A percentile compares a stretch with the other conserved stretches of the same genome.
Conservation (phyloP, 1,284 basidiomycete genomes). For the Sanghuangporus weigelae region DNA sequence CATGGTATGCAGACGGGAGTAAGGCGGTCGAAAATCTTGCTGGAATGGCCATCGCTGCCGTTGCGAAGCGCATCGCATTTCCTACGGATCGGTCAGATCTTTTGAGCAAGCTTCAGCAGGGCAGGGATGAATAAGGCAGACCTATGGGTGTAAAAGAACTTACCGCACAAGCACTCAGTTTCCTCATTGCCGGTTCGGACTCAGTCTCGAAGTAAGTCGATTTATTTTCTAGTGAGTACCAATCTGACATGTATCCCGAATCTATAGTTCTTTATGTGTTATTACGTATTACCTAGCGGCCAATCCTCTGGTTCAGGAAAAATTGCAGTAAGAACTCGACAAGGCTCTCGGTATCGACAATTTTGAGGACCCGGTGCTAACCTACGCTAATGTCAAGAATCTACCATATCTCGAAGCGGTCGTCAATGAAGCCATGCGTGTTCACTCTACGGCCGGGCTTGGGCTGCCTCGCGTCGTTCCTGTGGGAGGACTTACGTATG, state of each 20-base stretch:
- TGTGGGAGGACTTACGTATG: constrained; percentile 57
- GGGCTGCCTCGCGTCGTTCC: constrained; percentile 77
- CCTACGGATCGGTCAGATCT: constrained; percentile 14
- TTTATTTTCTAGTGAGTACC: not conserved
- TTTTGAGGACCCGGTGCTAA: constrained; percentile 39
- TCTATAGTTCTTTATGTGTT: constrained; percentile 69
- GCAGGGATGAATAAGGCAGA: constrained; percentile 41
- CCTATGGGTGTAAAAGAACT: constrained; percentile 41
- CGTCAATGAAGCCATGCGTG: constrained; percentile 77
- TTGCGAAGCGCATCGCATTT: constrained; percentile 13
- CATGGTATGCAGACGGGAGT: constrained; percentile 74
- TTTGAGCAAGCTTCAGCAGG: constrained; percentile 24
- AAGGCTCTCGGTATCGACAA: constrained; percentile 59
- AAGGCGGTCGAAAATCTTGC: constrained; percentile 31
- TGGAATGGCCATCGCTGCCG: constrained; percentile 75
- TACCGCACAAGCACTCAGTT: constrained; percentile 46
- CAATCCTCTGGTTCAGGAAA: constrained; percentile 60
- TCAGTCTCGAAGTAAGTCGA: constrained; percentile 77
- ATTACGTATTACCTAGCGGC: constrained; percentile 79
- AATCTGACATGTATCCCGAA: not conserved
- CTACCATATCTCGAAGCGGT: constrained; percentile 77
- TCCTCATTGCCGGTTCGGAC: constrained; percentile 42
- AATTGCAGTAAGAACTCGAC: constrained; percentile 79
- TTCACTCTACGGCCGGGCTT: constrained; percentile 76
- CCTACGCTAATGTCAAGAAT: constrained; percentile 58